Evolutionary conservation across 2,329 filamentous ascomycete species (phyloP), one percentile per base, ranked within the genome.

Genomic region (Colletotrichum viniferum): DNA sequence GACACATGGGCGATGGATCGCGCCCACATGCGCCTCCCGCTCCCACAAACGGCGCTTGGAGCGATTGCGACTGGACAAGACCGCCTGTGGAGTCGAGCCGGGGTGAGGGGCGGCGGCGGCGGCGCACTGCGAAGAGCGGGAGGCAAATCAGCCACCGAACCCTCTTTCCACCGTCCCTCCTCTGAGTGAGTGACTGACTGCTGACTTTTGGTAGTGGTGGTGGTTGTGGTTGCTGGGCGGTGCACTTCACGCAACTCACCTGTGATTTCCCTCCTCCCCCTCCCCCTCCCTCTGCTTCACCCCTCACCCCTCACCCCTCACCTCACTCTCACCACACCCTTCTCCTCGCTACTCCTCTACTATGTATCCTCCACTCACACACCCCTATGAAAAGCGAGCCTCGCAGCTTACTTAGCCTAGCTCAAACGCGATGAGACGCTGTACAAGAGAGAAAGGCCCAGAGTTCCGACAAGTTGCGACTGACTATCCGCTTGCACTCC

Each of bases 1-100:
- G 58, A 34, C 71, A 74, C 71, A 74, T 71, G 66, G 66, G 18
- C 48, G 34, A 32, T 43, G 66, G 71, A 64, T 70, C 66, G 58
- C 48, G 58, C 71, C 71, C 66, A 74, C 66, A 74, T 71, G 67
- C 71, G 71, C 71, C 67, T 69, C 65, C 71, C 65, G 65, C 64
- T 58, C 65, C 60, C 38, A 48, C 61, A 16, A 69, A 73, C 65
- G 71, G 71, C 71, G 71, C 71, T 73, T 71, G 71, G 71, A 71
- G 71, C 66, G 66, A 74, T 74, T 60, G 66, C 60, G 71, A 70
- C 71, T 70, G 66, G 66, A 30, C 71, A 48, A 32, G 56, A 66
- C 21, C 56, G 28, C 28, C 28, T 18, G 58, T 61, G 16, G 26
- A 21, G 56, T 18, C 14, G 36, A 8, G 4, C 64, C 55, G 64